These are phyloP conservation scores for Pythium sukuiense DNA, from an alignment of 352 stramenopile genomes.

Conservation along the genomic window DNA sequence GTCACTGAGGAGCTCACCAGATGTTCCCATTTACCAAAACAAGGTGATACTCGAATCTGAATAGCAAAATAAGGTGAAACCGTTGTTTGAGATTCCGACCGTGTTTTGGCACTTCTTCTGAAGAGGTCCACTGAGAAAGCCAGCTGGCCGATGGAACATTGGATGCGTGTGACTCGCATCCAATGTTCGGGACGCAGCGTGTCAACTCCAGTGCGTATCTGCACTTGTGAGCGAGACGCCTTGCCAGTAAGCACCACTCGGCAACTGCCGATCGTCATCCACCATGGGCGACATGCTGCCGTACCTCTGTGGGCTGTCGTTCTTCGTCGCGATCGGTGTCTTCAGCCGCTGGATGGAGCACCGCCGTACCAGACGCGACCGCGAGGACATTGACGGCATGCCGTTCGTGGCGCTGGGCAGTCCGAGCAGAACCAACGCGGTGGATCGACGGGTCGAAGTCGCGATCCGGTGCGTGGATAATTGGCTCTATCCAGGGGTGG, in stretches of 20 bases:
- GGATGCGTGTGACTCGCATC: neutral
- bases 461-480: conserved; percentile 13
- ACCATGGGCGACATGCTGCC: conserved; percentile 11
- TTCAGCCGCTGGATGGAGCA: conserved; percentile 23
- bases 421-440: conserved; percentile 23
- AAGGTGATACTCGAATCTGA: neutral
- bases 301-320: conserved; percentile 17
- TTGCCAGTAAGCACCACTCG: neutral
- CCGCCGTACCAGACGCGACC: neutral
- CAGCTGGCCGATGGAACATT: conserved; percentile 1
- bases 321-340: conserved; percentile 13
- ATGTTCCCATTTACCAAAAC: neutral
- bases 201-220: neutral
- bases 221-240: neutral
- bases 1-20: neutral
- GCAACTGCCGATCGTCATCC: neutral
- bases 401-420: conserved; percentile 24
- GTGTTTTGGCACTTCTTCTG: neutral
- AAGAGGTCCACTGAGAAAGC: conserved; percentile 4
- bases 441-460: conserved; percentile 23
- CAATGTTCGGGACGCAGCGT: no score
- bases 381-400: conserved; percentile 9
- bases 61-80: conserved; percentile 7
- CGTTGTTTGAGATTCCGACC: neutral
- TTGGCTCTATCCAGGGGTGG: no score